Base-by-base conservation (phyloP, 495 filamentous ascomycete genomes). In the Hyaloscypha bicolor region DNA sequence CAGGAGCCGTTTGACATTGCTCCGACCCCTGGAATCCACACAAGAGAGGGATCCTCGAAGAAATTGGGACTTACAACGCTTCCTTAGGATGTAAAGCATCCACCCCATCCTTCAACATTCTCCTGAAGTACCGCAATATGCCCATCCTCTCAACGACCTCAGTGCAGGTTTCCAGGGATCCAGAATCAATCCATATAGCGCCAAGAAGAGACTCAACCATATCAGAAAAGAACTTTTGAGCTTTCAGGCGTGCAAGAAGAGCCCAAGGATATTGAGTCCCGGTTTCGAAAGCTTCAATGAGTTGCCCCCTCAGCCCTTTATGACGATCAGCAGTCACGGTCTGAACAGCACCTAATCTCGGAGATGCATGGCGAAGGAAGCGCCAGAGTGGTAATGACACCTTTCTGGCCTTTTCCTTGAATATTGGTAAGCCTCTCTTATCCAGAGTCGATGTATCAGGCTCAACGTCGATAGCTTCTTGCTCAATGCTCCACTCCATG, bases 171-270 rank as follows among this genome's bases (percentile, higher is more conserved):
- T 75, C 77, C 30, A 94, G 71, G 4, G 85, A 77, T 3, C 91
- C 91, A 0, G 88, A 91, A 74, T 97, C 95, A 60, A 96, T 80
- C 79, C 90, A 99, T 0, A 97, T 85, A 0, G 94, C 95, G 0
- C 93, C 95, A 1, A 97, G 76, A 1, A 94, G 67, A 59, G 83
- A 85, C 81, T 99, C 95, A 48, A 97, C 79, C 11, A 97, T 79
- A 73, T 99, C 94, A 0, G 91, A 95, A 77, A 91, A 88, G 81
- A 92, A 91, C 69, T 97, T 98, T 30, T 87, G 87, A 1, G 90
- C 81, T 35, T 85, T 80, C 1, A 97, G 81, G 0, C 82, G 78
- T 0, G 85, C 77, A 22, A 99, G 86, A 0, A 82, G 72, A 2
- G 84, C 79, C 94, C 94, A 99, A 0, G 94, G 95, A 71, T 93